Evolutionary conservation across 129 eudicot species (phyloP).

Genomic region (Pseudognaphalium luteoalbum): DNA sequence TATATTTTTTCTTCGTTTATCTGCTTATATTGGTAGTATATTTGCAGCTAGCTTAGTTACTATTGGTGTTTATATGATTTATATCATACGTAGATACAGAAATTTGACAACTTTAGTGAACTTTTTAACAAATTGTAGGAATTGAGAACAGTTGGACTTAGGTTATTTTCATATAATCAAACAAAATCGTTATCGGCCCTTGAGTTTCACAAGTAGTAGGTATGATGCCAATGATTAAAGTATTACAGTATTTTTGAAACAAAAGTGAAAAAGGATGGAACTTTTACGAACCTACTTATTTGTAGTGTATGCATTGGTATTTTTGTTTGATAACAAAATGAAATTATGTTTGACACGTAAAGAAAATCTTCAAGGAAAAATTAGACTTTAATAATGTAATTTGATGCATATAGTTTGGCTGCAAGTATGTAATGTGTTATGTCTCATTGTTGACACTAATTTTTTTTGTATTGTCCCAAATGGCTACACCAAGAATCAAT

Average conservation of each 20-base stretch:
- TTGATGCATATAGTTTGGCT: neutral
- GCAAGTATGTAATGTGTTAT: neutral
- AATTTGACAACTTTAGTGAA: neutral
- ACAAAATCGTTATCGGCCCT: neutral
- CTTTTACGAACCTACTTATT: neutral
- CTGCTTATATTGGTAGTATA: constrained; percentile 22
- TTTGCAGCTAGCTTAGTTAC: neutral
- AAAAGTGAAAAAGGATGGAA: constrained; percentile 11
- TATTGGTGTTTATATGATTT: neutral
- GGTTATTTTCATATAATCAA: neutral
- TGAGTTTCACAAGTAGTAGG: neutral
- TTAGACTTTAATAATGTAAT: neutral
- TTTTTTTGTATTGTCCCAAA: neutral
- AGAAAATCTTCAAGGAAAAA: no score
- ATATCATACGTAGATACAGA: neutral
- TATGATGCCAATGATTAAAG: neutral
- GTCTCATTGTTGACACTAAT: neutral
- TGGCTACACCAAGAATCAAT: constrained; percentile 9
- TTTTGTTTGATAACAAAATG: no score
- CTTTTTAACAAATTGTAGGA: neutral
- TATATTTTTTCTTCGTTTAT: constrained; percentile 24
- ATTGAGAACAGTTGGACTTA: neutral
- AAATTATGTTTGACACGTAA: no score
- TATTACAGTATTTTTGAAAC: constrained; percentile 1
- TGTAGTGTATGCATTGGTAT: neutral